phyloP scores from a whole-genome alignment of 2,329 filamentous ascomycete species.

The Hymenoscyphus salicellus region DNA sequence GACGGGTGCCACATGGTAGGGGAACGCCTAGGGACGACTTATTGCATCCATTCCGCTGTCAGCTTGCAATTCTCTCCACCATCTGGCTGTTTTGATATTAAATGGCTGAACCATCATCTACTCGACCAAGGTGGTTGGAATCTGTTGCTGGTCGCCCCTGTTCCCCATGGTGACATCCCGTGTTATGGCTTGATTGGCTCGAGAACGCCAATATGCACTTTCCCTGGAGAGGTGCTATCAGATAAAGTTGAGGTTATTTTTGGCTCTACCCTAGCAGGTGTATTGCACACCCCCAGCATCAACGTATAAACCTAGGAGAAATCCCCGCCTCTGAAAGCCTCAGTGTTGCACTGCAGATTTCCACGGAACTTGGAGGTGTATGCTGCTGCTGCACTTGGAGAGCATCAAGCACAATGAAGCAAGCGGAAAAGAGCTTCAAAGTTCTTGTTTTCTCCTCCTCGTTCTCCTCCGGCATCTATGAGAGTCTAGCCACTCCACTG shows the following conservation, averaged over 20 bases:
- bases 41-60: background rate
- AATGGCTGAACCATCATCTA: conserved; percentile 6
- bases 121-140: conserved; percentile 1
- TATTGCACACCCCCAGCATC: background rate
- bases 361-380: background rate
- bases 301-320: background rate
- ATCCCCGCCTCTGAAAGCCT: conserved; percentile 6
- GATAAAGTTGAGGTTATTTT: conserved; percentile 10
- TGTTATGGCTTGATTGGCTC: background rate
- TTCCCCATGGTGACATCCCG: background rate
- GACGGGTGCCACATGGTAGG: background rate
- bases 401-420: too few relatives aligned
- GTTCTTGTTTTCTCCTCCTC: too few relatives aligned
- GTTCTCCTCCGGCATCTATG: background rate
- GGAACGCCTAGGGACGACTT: background rate
- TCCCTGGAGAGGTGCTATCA: conserved; percentile 9
- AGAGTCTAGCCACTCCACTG: background rate
- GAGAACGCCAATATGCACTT: conserved; percentile 3
- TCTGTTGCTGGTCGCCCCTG: conserved; percentile 1
- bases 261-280: conserved; percentile 1
- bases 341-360: conserved; percentile 8
- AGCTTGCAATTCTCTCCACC: background rate
- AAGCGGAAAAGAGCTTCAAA: too few relatives aligned
- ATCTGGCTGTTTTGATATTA: background rate
- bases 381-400: too few relatives aligned